Percentiles rank a stretch among this genome's conserved stretches.
These are phyloP conservation scores for Blastocystis hominis DNA, from an alignment of 352 stramenopile genomes.

Conservation along the genomic window DNA sequence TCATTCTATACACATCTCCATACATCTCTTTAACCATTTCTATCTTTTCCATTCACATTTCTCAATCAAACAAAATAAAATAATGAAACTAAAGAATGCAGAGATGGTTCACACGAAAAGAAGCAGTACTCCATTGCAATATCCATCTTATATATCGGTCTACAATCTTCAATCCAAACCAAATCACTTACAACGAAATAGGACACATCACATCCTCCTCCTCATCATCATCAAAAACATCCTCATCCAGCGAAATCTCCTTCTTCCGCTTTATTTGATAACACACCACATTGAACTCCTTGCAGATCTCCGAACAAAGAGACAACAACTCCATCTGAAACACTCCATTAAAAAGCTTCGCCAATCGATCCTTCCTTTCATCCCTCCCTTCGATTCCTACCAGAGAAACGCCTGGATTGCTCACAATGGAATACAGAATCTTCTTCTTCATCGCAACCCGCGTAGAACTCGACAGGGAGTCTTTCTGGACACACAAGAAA, in stretches of 20 bases:
- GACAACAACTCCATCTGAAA: constrained; percentile 36
- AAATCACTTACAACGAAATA: background rate
- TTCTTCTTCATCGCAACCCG: background rate
- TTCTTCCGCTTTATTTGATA: background rate
- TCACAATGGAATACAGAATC: constrained; percentile 3
- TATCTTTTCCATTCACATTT: too few relatives aligned
- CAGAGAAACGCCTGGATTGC: background rate
- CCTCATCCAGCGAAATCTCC: background rate
- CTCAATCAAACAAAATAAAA: constrained; percentile 19
- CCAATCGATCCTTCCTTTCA: background rate
- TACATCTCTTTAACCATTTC: too few relatives aligned
- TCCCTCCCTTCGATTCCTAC: background rate
- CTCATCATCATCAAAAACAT: background rate
- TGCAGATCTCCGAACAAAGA: background rate
- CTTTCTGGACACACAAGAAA: background rate
- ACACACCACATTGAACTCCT: background rate
- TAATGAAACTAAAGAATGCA: background rate
- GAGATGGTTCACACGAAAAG: background rate
- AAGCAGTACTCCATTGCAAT: background rate
- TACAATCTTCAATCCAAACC: background rate
- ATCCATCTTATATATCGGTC: background rate
- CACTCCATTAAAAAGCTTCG: constrained; percentile 5
- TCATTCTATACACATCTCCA: too few relatives aligned
- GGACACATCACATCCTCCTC: background rate
- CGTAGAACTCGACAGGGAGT: too few relatives aligned